Base-by-base conservation (phyloP, 257 asterid species). In the Eustoma russellianum region DNA sequence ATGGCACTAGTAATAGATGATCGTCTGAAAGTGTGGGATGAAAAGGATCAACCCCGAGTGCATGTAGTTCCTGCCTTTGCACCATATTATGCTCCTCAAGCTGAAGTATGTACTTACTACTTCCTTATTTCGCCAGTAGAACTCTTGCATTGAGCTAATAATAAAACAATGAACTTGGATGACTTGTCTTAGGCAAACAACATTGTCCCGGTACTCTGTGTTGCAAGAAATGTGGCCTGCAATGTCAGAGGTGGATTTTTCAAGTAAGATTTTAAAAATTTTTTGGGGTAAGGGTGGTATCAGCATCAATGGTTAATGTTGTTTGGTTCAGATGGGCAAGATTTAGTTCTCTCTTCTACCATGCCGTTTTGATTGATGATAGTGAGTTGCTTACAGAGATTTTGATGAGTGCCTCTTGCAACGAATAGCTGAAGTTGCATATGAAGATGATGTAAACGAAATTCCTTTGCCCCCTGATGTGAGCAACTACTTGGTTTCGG, bases 1-100 rank as follows among this genome's bases (percentile, higher is more conserved):
- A 83, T 91, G 98, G 80, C 98, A 49, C 70, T 91, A 82, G 98
- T 91, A 69, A 79, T 91, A 72, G 98, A 91, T 60, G 98, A 91
- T 64, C 98, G 98, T 60, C 60, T 91, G 53, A 91, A 84, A 80
- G 96, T 91, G 57, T 91, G 98, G 98, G 96, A 91, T 64, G 98
- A 91, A 65, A 82, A 73, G 65, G 98, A 91, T 80, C 98, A 91
- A 65, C 87, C 96, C 49, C 81, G 95, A 68, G 98, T 91, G 64
- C 98, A 91, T 18, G 95, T 87, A 34, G 98, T 91, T 74, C 98
- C 98, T 68, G 95, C 96, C 56, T 91, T 91, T 72, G 91, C 98
- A 55, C 98, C 98, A 2, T 91, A 87, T 76, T 87, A 78, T 82
- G 79, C 98, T 6, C 98, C 98, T 70, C 96, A 82, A 72, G 98